A percentile compares a stretch with the other conserved stretches of the same genome.
Evolutionary conservation across 805 yeast genomes (phyloP).

Genomic region (Sugiyamaella valdiviana): DNA sequence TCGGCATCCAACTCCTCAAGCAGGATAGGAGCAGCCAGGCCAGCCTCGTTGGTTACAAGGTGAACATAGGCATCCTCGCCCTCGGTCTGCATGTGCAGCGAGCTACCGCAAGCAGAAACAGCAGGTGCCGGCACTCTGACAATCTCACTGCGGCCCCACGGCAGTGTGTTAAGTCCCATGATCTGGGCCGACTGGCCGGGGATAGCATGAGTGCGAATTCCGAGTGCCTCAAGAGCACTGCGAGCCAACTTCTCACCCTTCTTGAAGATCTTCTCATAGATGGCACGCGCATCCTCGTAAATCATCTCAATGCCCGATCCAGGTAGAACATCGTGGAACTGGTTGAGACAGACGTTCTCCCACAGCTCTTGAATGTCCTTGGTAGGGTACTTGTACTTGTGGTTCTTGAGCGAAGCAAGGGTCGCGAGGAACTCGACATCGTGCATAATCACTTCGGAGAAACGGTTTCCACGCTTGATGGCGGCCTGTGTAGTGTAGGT

Average conservation of each 20-base stretch:
- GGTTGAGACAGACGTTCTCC: conserved; percentile 86
- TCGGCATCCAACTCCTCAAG: neutral
- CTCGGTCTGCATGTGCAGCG: neutral
- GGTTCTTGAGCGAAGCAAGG: conserved; percentile 53
- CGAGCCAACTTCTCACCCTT: conserved; percentile 48
- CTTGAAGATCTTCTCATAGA: conserved; percentile 53
- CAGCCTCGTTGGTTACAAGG: conserved; percentile 7
- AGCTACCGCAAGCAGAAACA: neutral
- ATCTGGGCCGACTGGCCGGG: conserved; percentile 11
- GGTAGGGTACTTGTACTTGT: conserved; percentile 64
- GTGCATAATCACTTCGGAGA: conserved; percentile 67
- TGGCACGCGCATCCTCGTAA: conserved; percentile 82
- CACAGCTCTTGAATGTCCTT: conserved; percentile 63
- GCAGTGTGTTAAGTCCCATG: conserved; percentile 46
- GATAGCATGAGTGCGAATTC: conserved; percentile 18
- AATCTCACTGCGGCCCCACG: conserved; percentile 56
- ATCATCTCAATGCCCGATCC: conserved; percentile 95
- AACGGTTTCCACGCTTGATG: conserved; percentile 74
- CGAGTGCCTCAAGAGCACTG: conserved; percentile 44
- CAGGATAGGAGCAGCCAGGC: conserved; percentile 10
- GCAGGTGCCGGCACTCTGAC: conserved; percentile 31
- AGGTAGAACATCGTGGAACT: conserved; percentile 96
- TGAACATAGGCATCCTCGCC: neutral
- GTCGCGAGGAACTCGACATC: conserved; percentile 84
- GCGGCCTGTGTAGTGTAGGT: conserved; percentile 93